Base-by-base conservation (phyloP, 2,329 filamentous ascomycete genomes). In the Decorospora gaudefroyi region DNA sequence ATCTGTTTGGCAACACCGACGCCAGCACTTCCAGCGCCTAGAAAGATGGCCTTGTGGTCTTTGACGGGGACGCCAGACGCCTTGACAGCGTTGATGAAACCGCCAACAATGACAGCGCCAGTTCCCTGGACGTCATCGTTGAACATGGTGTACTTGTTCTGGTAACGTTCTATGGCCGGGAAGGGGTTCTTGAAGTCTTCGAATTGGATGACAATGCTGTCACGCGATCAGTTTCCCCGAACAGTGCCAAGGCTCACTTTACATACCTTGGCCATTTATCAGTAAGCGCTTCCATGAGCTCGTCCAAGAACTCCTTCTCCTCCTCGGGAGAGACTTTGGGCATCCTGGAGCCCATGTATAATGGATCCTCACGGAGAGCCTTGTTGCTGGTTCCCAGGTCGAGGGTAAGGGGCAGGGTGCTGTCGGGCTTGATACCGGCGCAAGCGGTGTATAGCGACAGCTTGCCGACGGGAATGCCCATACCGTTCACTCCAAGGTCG, bases 91-190 rank as follows among this genome's bases (percentile, higher is more conserved):
- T 80, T 82, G 73, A 88, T 83, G 70, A 87, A 79, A 60, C 92
- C 92, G 53, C 82, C 92, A 42, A 96, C 81, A 51, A 97, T 90
- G 64, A 99, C 93, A 53, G 92, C 90, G 61, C 93, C 93, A 60
- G 93, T 97, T 57, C 92, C 92, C 77, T 97, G 92, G 67, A 99
- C 93, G 69, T 99, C 92, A 67, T 97, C 93, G 72, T 97, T 97
- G 83, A 99, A 99, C 80, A 89, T 95, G 72, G 88, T 91, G 78
- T 96, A 92, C 55, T 79, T 82, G 69, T 91, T 79, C 60, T 89
- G 87, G 76, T 97, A 97, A 49, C 90, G 84, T 69, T 93, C 87
- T 27, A 97, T 82, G 64, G 95, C 92, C 52, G 88, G 87, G 81
- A 97, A 99, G 32, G 93, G 92, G 65, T 92, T 95, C 78, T 97